Evolutionary conservation across 2,329 filamentous ascomycete species (phyloP), one percentile per base, ranked within the genome.

Genomic region (Aureobasidium melanogenum): DNA sequence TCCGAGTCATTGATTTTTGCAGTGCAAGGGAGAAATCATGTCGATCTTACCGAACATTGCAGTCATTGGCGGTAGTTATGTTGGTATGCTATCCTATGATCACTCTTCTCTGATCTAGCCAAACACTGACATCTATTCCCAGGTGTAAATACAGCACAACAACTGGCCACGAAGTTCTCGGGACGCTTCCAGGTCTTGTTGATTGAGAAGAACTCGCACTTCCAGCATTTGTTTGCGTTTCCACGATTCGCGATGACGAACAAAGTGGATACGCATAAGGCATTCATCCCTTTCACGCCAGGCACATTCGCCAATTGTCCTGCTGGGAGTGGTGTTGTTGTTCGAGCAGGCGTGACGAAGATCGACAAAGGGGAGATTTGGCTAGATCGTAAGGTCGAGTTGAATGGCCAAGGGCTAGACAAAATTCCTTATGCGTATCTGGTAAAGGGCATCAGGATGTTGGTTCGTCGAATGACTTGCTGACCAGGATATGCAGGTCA

Each of bases 161-260:
- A 63, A 32, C 44, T 63, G 2, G 62, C 62, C 26, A 39, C 19
- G 0, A 60, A 47, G 9, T 48, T 63, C n/a, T 34, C 30, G 22
- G 58, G 57, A 1, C 57, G 57, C 15, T 60, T 61, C 19, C 39
- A 48, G 17, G 44, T 63, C 7, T 9, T 63, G 6, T 26, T 63
- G 26, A 61, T 63, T 1, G 62, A 63, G 38, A 63, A 63, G 38
- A 63, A 63, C 47, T 63, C 62, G 8, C 62, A 63, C 30, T 63
- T 63, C 36, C 57, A 63, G 24, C 58, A 61, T 47, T 38, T 61
- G 19, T 63, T 63, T 22, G 58, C 57, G 0, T 63, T 63, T 26
- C 62, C 62, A 2, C 28, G 62, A 19, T 63, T 61, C n/a, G 57
- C 56, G 38, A 58, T 63, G 30, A 55, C 51, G 7, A 51, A 19